Evolutionary conservation across 164 flowering plant genomes (phyloP).

Genomic region (Berberis thunbergii): DNA sequence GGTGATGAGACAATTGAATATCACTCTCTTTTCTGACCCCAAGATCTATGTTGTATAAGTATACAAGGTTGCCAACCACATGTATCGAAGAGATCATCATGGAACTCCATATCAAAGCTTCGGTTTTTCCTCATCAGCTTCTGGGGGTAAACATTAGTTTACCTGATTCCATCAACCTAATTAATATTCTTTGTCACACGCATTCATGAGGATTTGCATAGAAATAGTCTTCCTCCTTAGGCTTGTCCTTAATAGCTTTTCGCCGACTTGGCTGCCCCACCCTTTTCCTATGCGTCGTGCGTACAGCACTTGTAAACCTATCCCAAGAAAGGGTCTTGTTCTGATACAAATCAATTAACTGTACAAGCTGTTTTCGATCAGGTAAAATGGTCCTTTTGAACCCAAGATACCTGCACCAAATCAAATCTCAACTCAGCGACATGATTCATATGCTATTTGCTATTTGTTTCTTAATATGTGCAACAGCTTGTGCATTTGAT

Average conservation of each 20-base stretch:
- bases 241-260: slow-evolving; percentile 38
- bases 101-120: background rate
- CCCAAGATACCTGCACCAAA: background rate
- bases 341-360: slow-evolving; percentile 20
- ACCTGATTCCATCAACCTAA: background rate
- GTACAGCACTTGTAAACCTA: background rate
- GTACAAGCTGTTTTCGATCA: background rate
- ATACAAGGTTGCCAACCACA: background rate
- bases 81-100: background rate
- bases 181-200: slow-evolving; percentile 32
- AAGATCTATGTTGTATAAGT: background rate
- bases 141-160: background rate
- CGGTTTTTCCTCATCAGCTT: background rate
- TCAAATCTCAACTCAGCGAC: background rate
- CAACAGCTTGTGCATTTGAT: too few relatives aligned
- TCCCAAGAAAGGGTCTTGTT: slow-evolving; percentile 41
- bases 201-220: slow-evolving; percentile 96
- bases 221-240: slow-evolving; percentile 96
- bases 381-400: background rate
- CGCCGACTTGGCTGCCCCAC: background rate
- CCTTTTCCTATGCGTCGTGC: background rate
- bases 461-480: background rate
- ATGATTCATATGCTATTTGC: background rate
- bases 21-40: background rate
- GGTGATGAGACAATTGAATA: background rate